Evolutionary conservation across 108 stramenopile genomes (phyloP).

Genomic region (Conticribra guillardii): DNA sequence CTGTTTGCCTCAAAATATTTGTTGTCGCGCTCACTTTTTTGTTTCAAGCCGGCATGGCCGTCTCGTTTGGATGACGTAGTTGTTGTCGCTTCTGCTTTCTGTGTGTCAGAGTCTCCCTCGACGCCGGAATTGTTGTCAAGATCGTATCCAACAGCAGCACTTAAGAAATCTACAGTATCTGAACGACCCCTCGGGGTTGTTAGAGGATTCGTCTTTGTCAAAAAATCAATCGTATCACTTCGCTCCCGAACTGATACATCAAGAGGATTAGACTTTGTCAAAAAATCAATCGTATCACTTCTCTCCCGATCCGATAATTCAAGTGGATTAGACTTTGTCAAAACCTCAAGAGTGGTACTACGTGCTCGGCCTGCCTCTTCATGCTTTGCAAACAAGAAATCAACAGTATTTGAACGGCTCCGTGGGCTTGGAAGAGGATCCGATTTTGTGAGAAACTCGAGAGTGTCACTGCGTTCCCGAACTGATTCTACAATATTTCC

Average conservation of each 20-base stretch:
- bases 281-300: not conserved
- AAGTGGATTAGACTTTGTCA: not conserved
- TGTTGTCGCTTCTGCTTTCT: not conserved
- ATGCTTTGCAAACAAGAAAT: constrained; percentile 18
- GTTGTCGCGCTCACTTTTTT: not conserved
- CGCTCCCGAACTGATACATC: not conserved
- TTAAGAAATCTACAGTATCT: constrained; percentile 31
- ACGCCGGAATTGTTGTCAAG: constrained; percentile 1
- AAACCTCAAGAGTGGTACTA: not conserved
- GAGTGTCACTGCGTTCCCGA: constrained; percentile 5
- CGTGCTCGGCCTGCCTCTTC: not conserved
- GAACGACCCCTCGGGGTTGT: constrained; percentile 6
- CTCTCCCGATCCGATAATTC: not conserved
- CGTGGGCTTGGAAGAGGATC: constrained; percentile 9
- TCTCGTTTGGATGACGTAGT: not conserved
- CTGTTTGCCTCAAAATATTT: not conserved
- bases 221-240: constrained; percentile 1
- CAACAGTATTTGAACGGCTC: constrained; percentile 38
- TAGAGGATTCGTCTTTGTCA: not conserved
- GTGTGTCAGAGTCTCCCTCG: constrained; percentile 2
- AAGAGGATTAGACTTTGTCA: not conserved
- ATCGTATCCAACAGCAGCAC: constrained; percentile 15
- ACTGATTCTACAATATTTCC: not conserved
- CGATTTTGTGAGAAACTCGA: constrained; percentile 4
- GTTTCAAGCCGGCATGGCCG: not conserved